Percentiles rank a stretch among this genome's conserved stretches.
phyloP scores from a whole-genome alignment of 2,329 filamentous ascomycete species.

The Colletotrichum coccodes region DNA sequence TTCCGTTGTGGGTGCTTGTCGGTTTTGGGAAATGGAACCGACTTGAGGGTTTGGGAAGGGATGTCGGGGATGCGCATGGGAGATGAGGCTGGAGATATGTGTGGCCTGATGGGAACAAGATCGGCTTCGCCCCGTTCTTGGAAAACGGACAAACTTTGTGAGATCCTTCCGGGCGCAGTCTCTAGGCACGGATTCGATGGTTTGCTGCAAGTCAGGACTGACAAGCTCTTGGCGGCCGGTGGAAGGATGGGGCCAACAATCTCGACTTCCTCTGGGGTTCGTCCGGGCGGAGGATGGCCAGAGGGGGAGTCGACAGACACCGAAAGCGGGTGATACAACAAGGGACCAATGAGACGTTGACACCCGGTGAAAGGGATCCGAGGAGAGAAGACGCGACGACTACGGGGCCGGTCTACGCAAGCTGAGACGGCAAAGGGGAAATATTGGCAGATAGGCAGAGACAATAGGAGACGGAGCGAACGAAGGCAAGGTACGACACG shows the following conservation, averaged over 20 bases:
- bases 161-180: not conserved
- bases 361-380: not conserved
- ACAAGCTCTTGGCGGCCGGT: constrained; percentile 7
- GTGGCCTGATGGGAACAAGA: not conserved
- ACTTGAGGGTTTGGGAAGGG: not conserved
- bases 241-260: not conserved
- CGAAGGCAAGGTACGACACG: not conserved
- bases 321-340: not conserved
- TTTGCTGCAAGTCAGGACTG: constrained; percentile 9
- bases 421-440: not conserved
- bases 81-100: not conserved
- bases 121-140: no score
- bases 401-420: not conserved
- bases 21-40: not conserved
- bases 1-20: not conserved
- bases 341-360: not conserved
- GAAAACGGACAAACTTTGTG: not conserved
- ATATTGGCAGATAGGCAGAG: not conserved
- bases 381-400: not conserved
- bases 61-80: not conserved
- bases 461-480: not conserved
- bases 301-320: not conserved
- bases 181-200: not conserved
- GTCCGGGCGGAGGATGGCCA: not conserved
- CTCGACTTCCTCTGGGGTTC: not conserved